Conservation (phyloP, 257 asterid genomes). For the Plantago major region DNA sequence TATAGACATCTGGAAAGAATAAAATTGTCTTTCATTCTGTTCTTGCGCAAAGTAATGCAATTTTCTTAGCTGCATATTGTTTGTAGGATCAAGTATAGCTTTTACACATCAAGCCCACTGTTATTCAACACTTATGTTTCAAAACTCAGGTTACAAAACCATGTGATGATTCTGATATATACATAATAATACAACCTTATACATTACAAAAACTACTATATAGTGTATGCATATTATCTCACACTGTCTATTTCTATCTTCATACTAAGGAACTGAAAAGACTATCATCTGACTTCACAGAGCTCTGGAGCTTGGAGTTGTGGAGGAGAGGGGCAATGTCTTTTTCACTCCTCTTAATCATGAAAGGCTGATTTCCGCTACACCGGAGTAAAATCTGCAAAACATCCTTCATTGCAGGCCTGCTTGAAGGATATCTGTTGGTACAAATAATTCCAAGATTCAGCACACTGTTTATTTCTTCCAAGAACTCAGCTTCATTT, state of each 20-base stretch:
- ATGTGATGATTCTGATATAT: neutral
- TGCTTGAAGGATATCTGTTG: conserved; percentile 42
- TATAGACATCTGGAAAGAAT: too few species aligned
- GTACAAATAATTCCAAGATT: conserved; percentile 78
- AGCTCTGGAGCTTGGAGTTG: conserved; percentile 27
- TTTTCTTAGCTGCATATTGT: too few species aligned
- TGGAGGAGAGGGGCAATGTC: conserved; percentile 67
- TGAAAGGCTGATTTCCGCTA: conserved; percentile 21
- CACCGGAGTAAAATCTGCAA: conserved; percentile 53
- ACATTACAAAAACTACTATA: too few species aligned
- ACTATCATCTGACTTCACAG: conserved; percentile 25
- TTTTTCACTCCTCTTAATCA: conserved; percentile 28
- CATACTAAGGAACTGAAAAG: conserved; percentile 32
- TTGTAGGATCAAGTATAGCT: neutral
- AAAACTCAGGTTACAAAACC: neutral
- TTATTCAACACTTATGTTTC: neutral
- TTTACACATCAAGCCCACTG: neutral
- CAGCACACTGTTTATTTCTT: conserved; percentile 50
- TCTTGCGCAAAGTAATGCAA: too few species aligned
- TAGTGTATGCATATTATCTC: neutral
- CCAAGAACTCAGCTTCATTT: conserved; percentile 46
- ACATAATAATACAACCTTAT: neutral
- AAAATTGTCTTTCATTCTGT: too few species aligned
- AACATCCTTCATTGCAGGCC: conserved; percentile 77
- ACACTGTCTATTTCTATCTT: conserved; percentile 9